Evolutionary conservation across 169 alveolate genomes (phyloP), one percentile per base, ranked within the genome.

Genomic region (Plasmodium falciparum): DNA sequence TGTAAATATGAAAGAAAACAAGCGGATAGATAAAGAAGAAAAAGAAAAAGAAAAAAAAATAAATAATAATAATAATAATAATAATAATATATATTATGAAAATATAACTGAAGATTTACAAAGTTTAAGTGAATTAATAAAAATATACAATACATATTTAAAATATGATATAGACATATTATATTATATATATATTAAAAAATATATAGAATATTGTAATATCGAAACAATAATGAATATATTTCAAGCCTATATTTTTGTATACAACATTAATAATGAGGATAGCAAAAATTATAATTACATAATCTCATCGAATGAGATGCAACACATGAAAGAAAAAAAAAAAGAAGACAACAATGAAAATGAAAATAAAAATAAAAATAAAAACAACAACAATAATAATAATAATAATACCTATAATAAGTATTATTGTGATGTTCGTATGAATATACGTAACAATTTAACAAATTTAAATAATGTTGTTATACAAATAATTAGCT

Each of bases 81-180:
- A 56, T 5, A 56, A 12, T 2, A 12, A 12, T 56, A 56, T 56
- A 39, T 39, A 39, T 29, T 63, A 39, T 33, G 67, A 59, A 65
- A 47, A 9, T 24, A 66, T 39, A 65, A 65, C 49, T 45, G 67
- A 59, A 50, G 89, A 78, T 26, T 22, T 78, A 50, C 89, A 78
- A 65, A 78, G 89, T 50, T 47, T 78, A 78, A 78, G 78, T 45
- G 89, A 78, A 33, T 78, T 78, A 43, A 54, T 78, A 58, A 78
- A 78, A 66, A 78, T 78, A 65, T 70, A 70, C 61, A 78, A 26
- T 47, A 65, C 12, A 17, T 50, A 66, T 3, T 65, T 50, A 20
- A 71, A 59, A 78, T 39, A 39, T 39, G 89, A 78, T 3, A 70
- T 78, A 52, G 78, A 78, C 50, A 20, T 47, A 52, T 78, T 78